Base-by-base conservation (phyloP, 2,329 filamentous ascomycete species). In the Trichoderma polysporum region DNA sequence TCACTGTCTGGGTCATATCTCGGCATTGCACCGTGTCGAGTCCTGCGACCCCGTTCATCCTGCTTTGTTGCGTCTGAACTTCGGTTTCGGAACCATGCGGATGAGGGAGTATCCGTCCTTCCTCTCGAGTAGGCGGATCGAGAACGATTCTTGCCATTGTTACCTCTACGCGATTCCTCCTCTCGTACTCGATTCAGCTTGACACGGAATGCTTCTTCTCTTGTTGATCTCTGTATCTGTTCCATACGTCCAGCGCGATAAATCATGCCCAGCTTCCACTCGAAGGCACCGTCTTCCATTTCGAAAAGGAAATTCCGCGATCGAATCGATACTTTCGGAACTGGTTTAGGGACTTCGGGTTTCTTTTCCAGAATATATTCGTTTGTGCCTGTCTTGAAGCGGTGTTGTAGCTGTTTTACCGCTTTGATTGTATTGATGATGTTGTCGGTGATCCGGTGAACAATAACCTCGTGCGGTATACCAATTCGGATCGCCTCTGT, bases 191-290 rank as follows among this genome's bases (percentile, higher is more conserved):
- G 94, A 76, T 94, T 96, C 15, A 91, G 86, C 77, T 99, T 99
- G 68, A 97, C 82, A 15, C 88, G 83, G 78, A 96, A 98, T 0
- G 94, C 94, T 70, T 97, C 93, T 76, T 97, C 93, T 50, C 95
- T 88, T 4, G 94, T 94, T 64, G 97, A 82, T 22, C 95, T 87
- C 77, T 98, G 95, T 75, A 90, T 90, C 78, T 98, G 94, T 77
- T 99, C 95, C 65, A 94, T 83, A 22, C 94, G 84, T 0, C 96
- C 95, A 53, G 92, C 88, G 35, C 94, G 89, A 77, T 98, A 99
- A 60, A 99, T 99, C 74, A 93, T 89, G 17, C 94, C 93, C 10
- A 99, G 83, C 76, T 97, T 98, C 92, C 94, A 99, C 77, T 99
- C 95, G 74, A 99, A 99, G 0, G 92, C 90, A 58, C 95, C 94